Conservation (phyloP, 352 stramenopile genomes). For the Globisporangium iwayamae region DNA sequence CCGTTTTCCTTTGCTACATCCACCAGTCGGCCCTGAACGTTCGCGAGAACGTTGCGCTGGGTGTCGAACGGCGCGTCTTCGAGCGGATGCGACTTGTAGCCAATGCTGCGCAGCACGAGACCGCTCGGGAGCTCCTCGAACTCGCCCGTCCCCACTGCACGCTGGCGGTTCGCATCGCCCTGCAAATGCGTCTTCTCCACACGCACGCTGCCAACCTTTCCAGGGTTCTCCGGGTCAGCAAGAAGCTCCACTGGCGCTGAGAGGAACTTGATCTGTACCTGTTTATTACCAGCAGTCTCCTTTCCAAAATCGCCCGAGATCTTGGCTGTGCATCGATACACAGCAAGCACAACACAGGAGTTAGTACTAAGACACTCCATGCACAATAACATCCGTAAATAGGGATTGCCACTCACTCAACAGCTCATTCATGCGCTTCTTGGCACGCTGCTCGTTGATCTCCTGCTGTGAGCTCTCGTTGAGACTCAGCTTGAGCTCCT, state of each 20-base stretch:
- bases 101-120: conserved; percentile 80
- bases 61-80: conserved; percentile 81
- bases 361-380: not conserved
- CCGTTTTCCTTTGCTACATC: conserved; percentile 22
- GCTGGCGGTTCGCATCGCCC: conserved; percentile 80
- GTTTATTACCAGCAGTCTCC: conserved; percentile 24
- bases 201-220: conserved; percentile 59
- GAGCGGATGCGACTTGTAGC: conserved; percentile 90
- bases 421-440: conserved; percentile 85
- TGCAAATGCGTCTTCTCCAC: conserved; percentile 89
- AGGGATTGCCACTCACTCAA: conserved; percentile 26
- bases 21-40: conserved; percentile 61
- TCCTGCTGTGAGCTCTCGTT: conserved; percentile 86
- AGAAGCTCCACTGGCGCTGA: conserved; percentile 80
- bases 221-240: conserved; percentile 39
- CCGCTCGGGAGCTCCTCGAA: conserved; percentile 82
- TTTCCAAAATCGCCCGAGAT: conserved; percentile 37
- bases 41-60: conserved; percentile 52
- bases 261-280: conserved; percentile 91
- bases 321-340: conserved; percentile 25
- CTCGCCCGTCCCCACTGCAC: conserved; percentile 79
- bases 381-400: not conserved
- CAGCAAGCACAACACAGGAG: not conserved
- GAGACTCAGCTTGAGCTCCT: conserved; percentile 86
- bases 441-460: conserved; percentile 74